These are phyloP conservation scores for Neurospora sp. DNA, from an alignment of 2,329 filamentous ascomycete species.

Conservation along the genomic window DNA sequence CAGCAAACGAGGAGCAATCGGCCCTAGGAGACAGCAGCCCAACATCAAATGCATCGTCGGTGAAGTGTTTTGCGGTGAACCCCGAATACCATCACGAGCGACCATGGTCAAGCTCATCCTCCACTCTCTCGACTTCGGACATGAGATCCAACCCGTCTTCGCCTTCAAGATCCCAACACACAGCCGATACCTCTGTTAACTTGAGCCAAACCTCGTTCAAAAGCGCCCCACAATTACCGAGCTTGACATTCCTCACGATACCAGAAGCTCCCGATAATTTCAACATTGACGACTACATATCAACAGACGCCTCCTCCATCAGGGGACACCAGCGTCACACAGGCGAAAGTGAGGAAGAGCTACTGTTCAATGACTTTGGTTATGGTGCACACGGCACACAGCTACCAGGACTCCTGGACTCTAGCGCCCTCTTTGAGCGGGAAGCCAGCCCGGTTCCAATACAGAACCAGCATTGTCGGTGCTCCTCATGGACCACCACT, in stretches of 20 bases:
- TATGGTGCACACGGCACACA: constrained; percentile 25
- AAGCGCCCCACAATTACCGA: constrained; percentile 4
- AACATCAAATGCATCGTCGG: not conserved
- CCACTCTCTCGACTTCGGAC: constrained; percentile 30
- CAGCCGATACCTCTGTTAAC: constrained; percentile 35
- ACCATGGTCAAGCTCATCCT: constrained; percentile 31
- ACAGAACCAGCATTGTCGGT: not conserved
- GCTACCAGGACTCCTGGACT: constrained; percentile 25
- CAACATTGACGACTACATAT: constrained; percentile 30
- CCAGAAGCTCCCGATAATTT: constrained; percentile 12
- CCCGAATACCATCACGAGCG: not conserved
- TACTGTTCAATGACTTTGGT: constrained; percentile 26
- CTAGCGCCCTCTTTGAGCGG: not conserved
- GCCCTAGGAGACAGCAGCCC: not conserved
- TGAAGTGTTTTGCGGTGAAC: not conserved
- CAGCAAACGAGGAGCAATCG: not conserved
- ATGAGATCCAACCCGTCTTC: constrained; percentile 29
- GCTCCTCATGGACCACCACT: not conserved
- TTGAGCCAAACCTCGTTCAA: constrained; percentile 15
- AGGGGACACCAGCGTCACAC: constrained; percentile 11
- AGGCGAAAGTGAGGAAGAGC: constrained; percentile 25
- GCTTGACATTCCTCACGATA: not conserved
- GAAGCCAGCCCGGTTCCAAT: not conserved
- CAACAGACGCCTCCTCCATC: constrained; percentile 28
- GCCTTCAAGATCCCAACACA: constrained; percentile 32